Evolutionary conservation across 768 basidiomycete species (phyloP).

Genomic region (Trametes cubensis): DNA sequence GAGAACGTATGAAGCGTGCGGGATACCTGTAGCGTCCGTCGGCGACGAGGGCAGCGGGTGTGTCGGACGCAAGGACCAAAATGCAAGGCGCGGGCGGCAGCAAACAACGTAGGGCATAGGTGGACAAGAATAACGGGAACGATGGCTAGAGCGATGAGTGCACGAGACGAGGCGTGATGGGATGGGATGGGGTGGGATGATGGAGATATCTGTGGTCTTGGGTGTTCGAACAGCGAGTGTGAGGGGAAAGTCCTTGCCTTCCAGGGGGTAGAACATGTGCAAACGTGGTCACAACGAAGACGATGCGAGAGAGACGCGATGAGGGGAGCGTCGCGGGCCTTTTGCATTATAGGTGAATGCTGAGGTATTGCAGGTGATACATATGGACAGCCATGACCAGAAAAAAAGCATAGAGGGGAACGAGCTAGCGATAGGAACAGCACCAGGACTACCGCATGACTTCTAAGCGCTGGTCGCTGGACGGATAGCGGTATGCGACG

Average conservation of each 20-base stretch:
- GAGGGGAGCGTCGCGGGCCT: neutral
- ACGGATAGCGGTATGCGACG: constrained; percentile 86
- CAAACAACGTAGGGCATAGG: constrained; percentile 11
- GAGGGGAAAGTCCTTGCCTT: neutral
- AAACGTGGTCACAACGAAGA: neutral
- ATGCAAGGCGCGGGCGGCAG: constrained; percentile 14
- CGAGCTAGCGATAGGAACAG: neutral
- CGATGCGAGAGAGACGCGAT: neutral
- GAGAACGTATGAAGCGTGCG: neutral
- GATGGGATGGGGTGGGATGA: neutral
- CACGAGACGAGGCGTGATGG: neutral
- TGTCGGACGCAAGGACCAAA: neutral
- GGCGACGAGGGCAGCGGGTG: neutral
- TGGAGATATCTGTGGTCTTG: neutral
- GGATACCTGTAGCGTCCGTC: constrained; percentile 10
- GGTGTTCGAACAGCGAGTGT: neutral
- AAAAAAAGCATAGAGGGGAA: neutral
- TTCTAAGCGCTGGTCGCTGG: constrained; percentile 69
- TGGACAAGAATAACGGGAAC: neutral
- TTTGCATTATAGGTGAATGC: constrained; percentile 4
- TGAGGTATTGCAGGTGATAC: constrained; percentile 8
- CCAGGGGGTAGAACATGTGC: no score
- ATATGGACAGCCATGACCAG: neutral
- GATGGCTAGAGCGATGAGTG: constrained; percentile 3
- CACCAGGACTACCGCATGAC: constrained; percentile 47